Conservation (phyloP, 2,329 filamentous ascomycete genomes). For the Madurella mycetomatis region DNA sequence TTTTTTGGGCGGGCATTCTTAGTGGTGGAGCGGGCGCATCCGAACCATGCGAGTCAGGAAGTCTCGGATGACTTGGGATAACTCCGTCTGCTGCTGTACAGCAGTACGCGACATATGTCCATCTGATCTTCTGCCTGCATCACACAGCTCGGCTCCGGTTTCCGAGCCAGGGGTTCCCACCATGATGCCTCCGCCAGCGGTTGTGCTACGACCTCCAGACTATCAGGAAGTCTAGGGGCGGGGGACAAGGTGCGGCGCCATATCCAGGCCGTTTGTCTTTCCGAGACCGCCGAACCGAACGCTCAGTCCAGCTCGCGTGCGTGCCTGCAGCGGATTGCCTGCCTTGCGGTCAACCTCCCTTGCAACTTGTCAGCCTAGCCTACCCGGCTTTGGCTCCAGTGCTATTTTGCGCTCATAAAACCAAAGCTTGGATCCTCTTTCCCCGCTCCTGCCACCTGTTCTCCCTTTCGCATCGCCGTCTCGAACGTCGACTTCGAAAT, state of each 20-base stretch:
- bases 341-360: conserved; percentile 8
- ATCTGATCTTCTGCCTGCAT: not conserved
- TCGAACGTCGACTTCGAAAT: conserved; percentile 25
- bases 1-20: no score
- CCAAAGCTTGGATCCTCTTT: not conserved
- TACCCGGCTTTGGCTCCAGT: no score
- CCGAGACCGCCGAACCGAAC: conserved; percentile 9
- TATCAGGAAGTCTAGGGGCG: not conserved
- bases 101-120: not conserved
- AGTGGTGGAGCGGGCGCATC: not conserved
- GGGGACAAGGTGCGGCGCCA: not conserved
- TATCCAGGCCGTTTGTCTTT: not conserved
- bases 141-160: not conserved
- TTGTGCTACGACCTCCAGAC: conserved; percentile 1
- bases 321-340: conserved; percentile 4
- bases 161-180: not conserved
- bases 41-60: not conserved
- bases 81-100: not conserved
- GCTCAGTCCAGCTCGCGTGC: conserved; percentile 2
- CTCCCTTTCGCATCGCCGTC: not conserved
- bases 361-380: no score
- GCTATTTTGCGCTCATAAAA: no score
- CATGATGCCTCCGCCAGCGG: not conserved
- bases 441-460: not conserved
- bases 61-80: not conserved